Base-by-base conservation (phyloP, 2,329 filamentous ascomycete genomes). In the Paracoccidioides lutzii region DNA sequence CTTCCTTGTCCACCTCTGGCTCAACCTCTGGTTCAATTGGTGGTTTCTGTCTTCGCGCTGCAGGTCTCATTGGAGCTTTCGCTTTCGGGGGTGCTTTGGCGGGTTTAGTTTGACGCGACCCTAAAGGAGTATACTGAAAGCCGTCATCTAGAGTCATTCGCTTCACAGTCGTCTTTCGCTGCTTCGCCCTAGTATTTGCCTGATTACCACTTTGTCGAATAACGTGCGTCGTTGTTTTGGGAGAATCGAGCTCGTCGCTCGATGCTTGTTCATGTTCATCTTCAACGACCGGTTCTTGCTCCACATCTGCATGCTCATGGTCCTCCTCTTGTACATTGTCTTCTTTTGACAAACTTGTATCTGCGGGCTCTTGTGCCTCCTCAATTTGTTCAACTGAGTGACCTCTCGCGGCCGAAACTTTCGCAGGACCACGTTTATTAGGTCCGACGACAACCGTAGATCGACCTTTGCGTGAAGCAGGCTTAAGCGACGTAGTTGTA, bases 281-380 rank as follows among this genome's bases (percentile, higher is more conserved):
- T n/a, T 69, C 65, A 22, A 22, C 22, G 22, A 22, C 22, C 33
- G 75, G 73, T 53, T 71, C 71, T 9, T 66, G 62, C 57, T 75
- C 75, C 42, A 79, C 74, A 53, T 67, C 56, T 28, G 15, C n/a
- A 38, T 75, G 72, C 54, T 71, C 71, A 8, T 67, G 62, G 57
- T 75, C 75, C 45, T 78, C 74, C 54, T 67, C 56, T 63, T 64
- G n/a, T 22, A 22, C 22, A 75, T 65, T 5, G 64, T 69, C 53
- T 32, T 56, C 51, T 6, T 32, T 52, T 30, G 49, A 52, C 28
- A 41, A 42, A 10, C 49, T 52, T 30, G 49, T 42, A 42, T 52
- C 37, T 33, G 22, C 37, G n/a, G 30, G 22, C 14, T 56, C 42
- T 14, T 55, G 50, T 14, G 48, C 33, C n/a, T 57, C 51, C 30